A percentile compares a stretch with the other conserved stretches of the same genome.
Conservation (phyloP, 2,329 filamentous ascomycete species). For the Trichoderma atroviride region DNA sequence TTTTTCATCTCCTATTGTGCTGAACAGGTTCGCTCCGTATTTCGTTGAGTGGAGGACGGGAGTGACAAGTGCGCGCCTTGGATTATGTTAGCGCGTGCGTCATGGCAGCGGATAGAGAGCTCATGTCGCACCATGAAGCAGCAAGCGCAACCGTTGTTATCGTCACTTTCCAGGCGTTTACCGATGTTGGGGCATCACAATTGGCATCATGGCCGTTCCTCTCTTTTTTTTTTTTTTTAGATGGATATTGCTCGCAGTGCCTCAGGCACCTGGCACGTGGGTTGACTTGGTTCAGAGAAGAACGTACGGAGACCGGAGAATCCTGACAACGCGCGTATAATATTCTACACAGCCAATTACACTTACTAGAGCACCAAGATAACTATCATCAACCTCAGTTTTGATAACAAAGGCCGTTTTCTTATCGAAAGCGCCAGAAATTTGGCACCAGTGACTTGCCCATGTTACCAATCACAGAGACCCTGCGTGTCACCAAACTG, state of each 20-base stretch:
- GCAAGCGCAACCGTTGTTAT: neutral
- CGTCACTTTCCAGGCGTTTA: neutral
- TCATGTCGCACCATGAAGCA: constrained; percentile 17
- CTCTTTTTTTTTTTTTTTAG: neutral
- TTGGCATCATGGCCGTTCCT: neutral
- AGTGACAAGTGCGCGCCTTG: neutral
- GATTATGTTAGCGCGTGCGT: constrained; percentile 11
- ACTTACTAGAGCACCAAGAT: neutral
- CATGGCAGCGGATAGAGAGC: neutral
- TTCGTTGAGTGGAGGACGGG: neutral
- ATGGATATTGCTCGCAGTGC: neutral
- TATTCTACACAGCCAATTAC: neutral
- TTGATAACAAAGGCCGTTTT: neutral
- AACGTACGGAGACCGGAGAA: constrained; percentile 8
- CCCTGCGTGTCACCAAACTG: neutral
- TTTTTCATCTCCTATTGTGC: neutral
- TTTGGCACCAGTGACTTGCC: neutral
- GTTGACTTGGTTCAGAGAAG: neutral
- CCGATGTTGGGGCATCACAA: neutral
- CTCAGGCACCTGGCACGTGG: neutral
- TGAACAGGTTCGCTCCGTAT: neutral
- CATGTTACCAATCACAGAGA: neutral
- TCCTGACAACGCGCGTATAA: neutral
- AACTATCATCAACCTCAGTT: neutral
- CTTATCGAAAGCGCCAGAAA: neutral